Evolutionary conservation across 176 grass and related monocot genomes (phyloP), one percentile per base, ranked within the genome.

Genomic region (Zoysia japonica): DNA sequence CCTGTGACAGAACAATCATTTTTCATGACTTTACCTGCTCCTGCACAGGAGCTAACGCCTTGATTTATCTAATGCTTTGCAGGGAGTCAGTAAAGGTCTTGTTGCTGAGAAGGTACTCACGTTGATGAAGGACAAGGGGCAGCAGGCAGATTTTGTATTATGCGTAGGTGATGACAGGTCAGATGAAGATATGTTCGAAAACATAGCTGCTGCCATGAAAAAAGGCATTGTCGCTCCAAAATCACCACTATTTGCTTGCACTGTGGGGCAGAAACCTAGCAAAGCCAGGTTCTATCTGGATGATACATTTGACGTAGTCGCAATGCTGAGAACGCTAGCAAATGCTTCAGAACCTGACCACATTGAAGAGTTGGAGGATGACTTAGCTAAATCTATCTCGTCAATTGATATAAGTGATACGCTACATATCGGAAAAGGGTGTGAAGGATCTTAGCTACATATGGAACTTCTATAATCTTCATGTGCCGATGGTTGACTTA

Each of bases 131-230:
- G 85, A 88, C 66, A 89, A 84, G 13, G 85, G 85, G 11, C 82
- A 53, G 56, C 90, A 82, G 62, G 90, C 93, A 12, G 88, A 97
- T 75, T 97, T 97, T 79, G 93, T 97, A 44, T 64, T 97, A 76
- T 97, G 90, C 76, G 76, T 97, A 1, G 93, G 93, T 5, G 93
- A 97, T 51, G 93, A 97, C 77, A 92, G 90, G 71, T 97, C 93
- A 6, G 90, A 97, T 67, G 93, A 97, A 77, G 93, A 97, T 76
- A 97, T 97, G 93, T 97, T 97, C 47, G 93, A 93, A 87, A 91
- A 91, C 57, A 87, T 97, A n/a, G 53, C 88, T 38, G 88, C 85
- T 65, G 76, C 76, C 62, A 80, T 93, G 77, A 84, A 89, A 17
- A 92, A 83, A 84, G 75, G 78, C 68, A 77, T 97, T 2, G 88